Base-by-base conservation (phyloP, 208 protist genomes). In the Trypanosoma cruzi region DNA sequence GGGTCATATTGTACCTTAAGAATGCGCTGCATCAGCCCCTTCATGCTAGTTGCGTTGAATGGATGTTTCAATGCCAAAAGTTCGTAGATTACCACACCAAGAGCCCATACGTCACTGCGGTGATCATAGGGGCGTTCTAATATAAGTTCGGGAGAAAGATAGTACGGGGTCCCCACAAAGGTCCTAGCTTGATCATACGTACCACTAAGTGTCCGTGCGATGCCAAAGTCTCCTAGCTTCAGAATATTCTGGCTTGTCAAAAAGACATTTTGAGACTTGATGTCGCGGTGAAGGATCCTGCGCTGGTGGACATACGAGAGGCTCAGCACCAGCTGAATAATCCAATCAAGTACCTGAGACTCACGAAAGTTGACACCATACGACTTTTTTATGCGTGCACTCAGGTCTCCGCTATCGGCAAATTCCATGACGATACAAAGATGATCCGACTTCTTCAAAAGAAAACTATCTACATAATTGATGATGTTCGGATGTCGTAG, bases 201-300 rank as follows among this genome's bases (percentile, higher is more conserved):
- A 64, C 80, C 89, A 56, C 78, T 87, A 61, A 98, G 82, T 20
- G 92, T 93, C 13, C 90, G 79, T 1, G 94, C 81, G 61, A 98
- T 98, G n/a, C 96, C 96, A 85, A 98, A 98, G 79, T 98, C 96
- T 24, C 96, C 96, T 7, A 98, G 58, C 67, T 98, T 98, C 44
- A 97, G 77, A 22, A 97, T 65, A 44, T 88, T 85, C 56, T 95
- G 81, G 58, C 71, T 84, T 11, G 94, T 97, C 34, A 98, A 71
- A 72, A 98, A 98, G 11, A 98, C 86, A 69, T 98, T 98, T 71
- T 98, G 96, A 37, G 94, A 90, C 75, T 98, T 97, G 46, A 98
- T 81, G 68, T 98, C 94, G 53, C 96, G 85, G 68, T 98, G 96
- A 5, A 98, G 72, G 32, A 98, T 96, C 65, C 97, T 97, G 16